Evolutionary conservation across 2,329 filamentous ascomycete species (phyloP).

Genomic region (Truncatella angustata): DNA sequence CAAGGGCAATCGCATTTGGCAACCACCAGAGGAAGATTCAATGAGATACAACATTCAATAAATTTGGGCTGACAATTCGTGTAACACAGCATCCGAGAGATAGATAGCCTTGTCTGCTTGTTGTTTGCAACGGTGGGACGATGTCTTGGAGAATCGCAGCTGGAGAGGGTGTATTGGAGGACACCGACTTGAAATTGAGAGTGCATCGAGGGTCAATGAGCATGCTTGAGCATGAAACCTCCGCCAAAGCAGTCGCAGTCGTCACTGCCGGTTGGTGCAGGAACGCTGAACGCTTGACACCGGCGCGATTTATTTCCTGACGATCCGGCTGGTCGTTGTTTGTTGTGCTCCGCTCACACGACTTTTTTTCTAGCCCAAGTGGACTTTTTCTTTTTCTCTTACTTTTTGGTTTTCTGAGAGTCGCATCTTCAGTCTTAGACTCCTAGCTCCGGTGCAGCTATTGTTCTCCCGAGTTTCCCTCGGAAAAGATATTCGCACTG

Average conservation of each 20-base stretch:
- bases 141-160: no score
- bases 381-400: not conserved
- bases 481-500: not conserved
- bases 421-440: constrained; percentile 1
- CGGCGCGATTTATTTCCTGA: not conserved
- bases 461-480: not conserved
- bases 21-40: not conserved
- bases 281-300: not conserved
- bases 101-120: no score
- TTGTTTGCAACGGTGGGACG: no score
- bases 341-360: not conserved
- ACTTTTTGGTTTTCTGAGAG: not conserved
- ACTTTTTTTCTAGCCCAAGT: not conserved
- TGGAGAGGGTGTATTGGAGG: not conserved
- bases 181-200: no score
- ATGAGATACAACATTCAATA: not conserved
- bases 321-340: not conserved
- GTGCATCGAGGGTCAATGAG: not conserved
- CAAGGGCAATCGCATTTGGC: not conserved
- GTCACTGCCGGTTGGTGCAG: constrained; percentile 1
- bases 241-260: not conserved
- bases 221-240: constrained; percentile 7
- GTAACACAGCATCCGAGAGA: not conserved
- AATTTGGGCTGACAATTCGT: constrained; percentile 2
- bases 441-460: not conserved